Percentiles rank a stretch among this genome's conserved stretches.
Conservation (phyloP, 78 protist species). For the Dictyostelium firmibasis region DNA sequence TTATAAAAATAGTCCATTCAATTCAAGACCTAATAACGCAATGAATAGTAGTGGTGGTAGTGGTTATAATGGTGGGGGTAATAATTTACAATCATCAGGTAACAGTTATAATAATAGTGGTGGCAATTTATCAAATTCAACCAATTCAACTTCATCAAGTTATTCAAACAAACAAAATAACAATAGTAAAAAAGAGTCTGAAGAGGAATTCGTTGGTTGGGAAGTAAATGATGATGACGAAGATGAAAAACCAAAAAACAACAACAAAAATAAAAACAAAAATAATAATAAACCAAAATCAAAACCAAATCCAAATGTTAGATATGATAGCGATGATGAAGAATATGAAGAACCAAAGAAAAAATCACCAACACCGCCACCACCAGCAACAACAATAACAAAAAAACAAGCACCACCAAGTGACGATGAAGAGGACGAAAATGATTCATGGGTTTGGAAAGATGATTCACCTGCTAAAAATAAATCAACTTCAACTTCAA, state of each 20-base stretch:
- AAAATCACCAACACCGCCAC: not conserved
- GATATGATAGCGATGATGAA: not conserved
- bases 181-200: not conserved
- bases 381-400: not conserved
- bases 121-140: not conserved
- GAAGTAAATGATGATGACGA: constrained; percentile 4
- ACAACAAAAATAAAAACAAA: not conserved
- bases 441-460: constrained; percentile 53
- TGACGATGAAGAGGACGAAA: constrained; percentile 20
- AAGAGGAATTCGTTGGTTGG: constrained; percentile 42
- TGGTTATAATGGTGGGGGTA: not conserved
- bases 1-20: constrained; percentile 51
- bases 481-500: not conserved
- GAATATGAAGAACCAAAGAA: constrained; percentile 2
- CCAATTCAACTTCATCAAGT: not conserved
- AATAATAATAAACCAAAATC: not conserved
- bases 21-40: not conserved
- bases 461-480: constrained; percentile 1
- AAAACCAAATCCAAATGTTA: not conserved
- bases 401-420: constrained; percentile 1
- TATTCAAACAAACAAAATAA: not conserved
- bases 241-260: not conserved
- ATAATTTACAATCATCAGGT: not conserved
- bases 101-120: not conserved
- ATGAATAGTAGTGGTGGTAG: not conserved